Base-by-base conservation (phyloP, 2,329 filamentous ascomycete genomes). In the Rutstroemia sp. region DNA sequence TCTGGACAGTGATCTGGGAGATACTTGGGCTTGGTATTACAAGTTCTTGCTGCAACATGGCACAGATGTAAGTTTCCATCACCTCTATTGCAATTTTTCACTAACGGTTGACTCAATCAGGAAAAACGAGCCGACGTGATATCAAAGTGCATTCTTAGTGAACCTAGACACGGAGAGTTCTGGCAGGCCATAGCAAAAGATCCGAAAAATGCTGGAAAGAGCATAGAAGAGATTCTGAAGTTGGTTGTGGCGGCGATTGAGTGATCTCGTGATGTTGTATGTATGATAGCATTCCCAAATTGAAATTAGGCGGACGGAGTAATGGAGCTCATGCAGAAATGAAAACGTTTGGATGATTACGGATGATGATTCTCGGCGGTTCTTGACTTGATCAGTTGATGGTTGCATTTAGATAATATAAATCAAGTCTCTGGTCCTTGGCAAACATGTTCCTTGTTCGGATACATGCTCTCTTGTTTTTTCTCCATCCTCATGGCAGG, bases 11-110 rank as follows among this genome's bases (percentile, higher is more conserved):
- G 92, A 97, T 70, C 75, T 84, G 51, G 94, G 94, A 51, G 95
- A 99, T 74, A 88, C 85, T 10, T 99, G 95, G 95, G 92, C 91
- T 19, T 99, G 92, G 92, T 99, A 96, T 72, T 94, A 91, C 72
- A 92, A 92, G 71, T 99, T 97, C 71, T 69, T 97, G 62, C 70
- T 84, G 63, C 89, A 96, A 76, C 92, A 99, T 73, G 95, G 94
- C 9, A 96, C 91, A 5, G 86, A 90, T 62, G 76, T 78, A 68
- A 67, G 75, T 71, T 56, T 16, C 4, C 14, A 46, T 46, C 4
- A 5, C 6, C 10, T 21, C 14, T 4, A n/a, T 27, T 27, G 7
- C 27, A 6, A 16, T 4, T 7, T 16, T 27, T 12, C 51, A 48
- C 60, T 62, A 59, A 63, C 46, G 25, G 53, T 23, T 12, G 30